Evolutionary conservation across 1,284 basidiomycete genomes (phyloP), one percentile per base, ranked within the genome.

Genomic region (Pseudozyma hubeiensis): DNA sequence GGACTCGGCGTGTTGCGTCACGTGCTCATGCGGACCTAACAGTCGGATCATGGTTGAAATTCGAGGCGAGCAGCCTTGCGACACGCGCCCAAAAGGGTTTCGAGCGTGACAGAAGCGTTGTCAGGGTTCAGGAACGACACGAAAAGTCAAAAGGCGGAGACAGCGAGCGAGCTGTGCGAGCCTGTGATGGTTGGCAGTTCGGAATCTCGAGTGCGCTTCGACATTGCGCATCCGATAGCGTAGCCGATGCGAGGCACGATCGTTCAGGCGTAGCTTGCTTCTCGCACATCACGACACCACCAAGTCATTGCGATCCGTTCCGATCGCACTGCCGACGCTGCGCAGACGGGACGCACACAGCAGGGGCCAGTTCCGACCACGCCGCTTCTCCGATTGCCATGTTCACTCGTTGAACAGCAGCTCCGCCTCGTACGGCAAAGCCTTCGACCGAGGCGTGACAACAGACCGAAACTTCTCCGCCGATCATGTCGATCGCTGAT

Each of bases 1-100:
- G 65, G 59, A 63, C 13, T 13, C 34, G 30, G 7, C 65, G 65
- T 68, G 65, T 68, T 59, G 47, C 51, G 60, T 68, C 65, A 68
- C 65, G 65, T 68, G 65, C 63, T 58, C 37, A 40, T 14, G 11
- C 11, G 7, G 16, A 1, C 16, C 16, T 13, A 30, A n/a, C 19
- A 40, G 49, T 49, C 50, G 57, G 57, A 62, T 53, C 61, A 19
- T 45, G 8, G n/a, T 35, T 40, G 41, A 37, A 24, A 24, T 24
- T 24, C 24, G 24, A 24, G 24, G 24, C 24, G 24, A 24, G 24
- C 24, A 24, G 24, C 24, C 24, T 24, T 24, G 24, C 24, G 24
- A 24, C 24, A 24, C 24, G 24, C 24, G 24, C 24, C 24, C 24
- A 1, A 24, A 24, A 14, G 35, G 35, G 35, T 37, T 37, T 37